A percentile compares a stretch with the other conserved stretches of the same genome.
Evolutionary conservation across 306 rosid species (phyloP).

Genomic region (Alnus rubra): DNA sequence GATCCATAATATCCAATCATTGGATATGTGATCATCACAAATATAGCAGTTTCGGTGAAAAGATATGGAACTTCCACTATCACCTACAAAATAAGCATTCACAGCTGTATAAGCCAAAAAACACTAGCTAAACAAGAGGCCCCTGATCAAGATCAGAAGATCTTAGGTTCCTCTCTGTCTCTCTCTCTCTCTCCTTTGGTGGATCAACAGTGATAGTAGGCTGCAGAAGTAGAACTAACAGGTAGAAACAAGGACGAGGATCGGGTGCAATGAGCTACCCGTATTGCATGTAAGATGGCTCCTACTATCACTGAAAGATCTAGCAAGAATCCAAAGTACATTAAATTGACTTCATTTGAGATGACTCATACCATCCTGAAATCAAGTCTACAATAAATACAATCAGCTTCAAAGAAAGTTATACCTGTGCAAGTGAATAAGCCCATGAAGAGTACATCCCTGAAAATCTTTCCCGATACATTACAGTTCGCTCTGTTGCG

Average conservation of each 20-base stretch:
- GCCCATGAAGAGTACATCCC: conserved; percentile 4
- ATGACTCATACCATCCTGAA: too few species aligned
- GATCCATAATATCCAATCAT: conserved; percentile 12
- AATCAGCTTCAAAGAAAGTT: background rate
- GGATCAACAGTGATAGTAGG: background rate
- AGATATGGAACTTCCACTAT: background rate
- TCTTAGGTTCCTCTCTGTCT: background rate
- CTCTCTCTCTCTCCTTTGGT: background rate
- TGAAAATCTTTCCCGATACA: background rate
- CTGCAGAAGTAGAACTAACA: background rate
- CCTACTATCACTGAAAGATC: too few species aligned
- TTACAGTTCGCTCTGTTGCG: background rate
- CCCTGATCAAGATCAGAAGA: background rate
- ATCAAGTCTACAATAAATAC: background rate
- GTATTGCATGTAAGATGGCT: too few species aligned
- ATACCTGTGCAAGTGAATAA: conserved; percentile 5
- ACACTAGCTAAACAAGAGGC: background rate
- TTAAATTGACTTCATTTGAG: too few species aligned
- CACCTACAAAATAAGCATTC: background rate
- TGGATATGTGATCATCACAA: background rate
- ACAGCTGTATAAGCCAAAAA: background rate
- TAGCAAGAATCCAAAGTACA: too few species aligned
- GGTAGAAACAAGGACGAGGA: background rate
- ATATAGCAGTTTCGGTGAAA: background rate
- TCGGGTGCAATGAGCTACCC: too few species aligned